These are phyloP conservation scores for Saprolegnia parasitica DNA, from an alignment of 352 stramenopile species.

Conservation along the genomic window DNA sequence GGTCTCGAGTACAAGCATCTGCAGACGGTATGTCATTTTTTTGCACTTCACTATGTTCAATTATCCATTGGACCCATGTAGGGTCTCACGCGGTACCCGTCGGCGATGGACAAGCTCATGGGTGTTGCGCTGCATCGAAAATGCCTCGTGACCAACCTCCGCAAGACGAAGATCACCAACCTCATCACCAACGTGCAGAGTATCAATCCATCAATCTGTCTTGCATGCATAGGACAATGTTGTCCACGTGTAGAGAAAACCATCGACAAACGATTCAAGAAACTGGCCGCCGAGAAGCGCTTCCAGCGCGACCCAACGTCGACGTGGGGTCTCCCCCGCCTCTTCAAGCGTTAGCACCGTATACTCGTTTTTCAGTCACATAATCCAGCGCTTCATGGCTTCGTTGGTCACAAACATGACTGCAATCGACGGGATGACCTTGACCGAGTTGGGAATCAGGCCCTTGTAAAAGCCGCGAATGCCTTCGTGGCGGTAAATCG, in stretches of 20 bases:
- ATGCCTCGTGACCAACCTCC: not conserved
- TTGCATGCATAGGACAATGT: not conserved
- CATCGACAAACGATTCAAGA: not conserved
- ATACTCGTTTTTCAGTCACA: not conserved
- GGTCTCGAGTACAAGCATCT: conserved; percentile 6
- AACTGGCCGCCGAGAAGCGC: not conserved
- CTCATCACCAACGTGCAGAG: not conserved
- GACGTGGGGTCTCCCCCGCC: not conserved
- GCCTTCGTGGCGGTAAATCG: conserved; percentile 52
- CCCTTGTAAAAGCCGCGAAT: conserved; percentile 67
- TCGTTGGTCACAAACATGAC: conserved; percentile 83
- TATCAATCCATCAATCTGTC: not conserved
- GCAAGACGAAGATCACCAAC: conserved; percentile 6
- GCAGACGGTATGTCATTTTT: not conserved
- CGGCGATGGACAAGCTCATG: conserved; percentile 17
- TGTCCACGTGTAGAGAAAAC: not conserved
- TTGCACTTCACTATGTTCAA: not conserved
- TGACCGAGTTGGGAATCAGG: conserved; percentile 67
- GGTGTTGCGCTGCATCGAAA: conserved; percentile 1
- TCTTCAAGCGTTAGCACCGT: not conserved
- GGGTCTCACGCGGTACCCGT: conserved; percentile 4
- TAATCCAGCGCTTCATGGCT: conserved; percentile 45
- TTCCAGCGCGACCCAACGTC: not conserved
- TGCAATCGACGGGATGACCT: conserved; percentile 78
- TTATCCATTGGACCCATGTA: not conserved